Evolutionary conservation across 2,329 filamentous ascomycete genomes (phyloP).

Genomic region (Sarocladium brachiariae): DNA sequence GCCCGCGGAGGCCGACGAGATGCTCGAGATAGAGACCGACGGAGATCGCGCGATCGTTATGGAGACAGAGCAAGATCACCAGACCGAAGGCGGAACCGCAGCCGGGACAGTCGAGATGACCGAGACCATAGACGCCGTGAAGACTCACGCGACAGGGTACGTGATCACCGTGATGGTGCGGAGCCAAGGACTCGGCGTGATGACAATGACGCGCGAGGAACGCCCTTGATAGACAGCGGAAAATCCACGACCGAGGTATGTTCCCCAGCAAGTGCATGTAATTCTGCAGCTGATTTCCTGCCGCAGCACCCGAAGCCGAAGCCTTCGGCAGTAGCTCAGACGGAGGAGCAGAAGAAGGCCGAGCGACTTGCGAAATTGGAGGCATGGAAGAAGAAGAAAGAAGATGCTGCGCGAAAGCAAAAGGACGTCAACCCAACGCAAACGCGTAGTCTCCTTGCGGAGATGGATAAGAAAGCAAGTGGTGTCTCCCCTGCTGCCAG

Average conservation of each 20-base stretch:
- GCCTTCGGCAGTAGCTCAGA: constrained; percentile 40
- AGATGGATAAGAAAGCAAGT: constrained; percentile 65
- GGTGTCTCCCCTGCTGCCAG: constrained; percentile 34
- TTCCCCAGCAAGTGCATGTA: constrained; percentile 12
- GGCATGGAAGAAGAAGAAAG: constrained; percentile 88
- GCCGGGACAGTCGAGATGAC: constrained; percentile 58
- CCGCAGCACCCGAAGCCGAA: constrained; percentile 10
- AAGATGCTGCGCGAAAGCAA: constrained; percentile 66
- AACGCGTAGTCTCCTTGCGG: constrained; percentile 60
- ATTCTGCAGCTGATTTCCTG: neutral
- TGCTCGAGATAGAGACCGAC: constrained; percentile 47
- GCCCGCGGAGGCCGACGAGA: constrained; percentile 57
- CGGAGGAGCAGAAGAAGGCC: constrained; percentile 67
- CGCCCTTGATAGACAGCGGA: constrained; percentile 40
- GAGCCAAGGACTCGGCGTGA: constrained; percentile 59
- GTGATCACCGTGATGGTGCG: constrained; percentile 61
- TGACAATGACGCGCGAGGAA: constrained; percentile 50
- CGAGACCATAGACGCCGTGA: constrained; percentile 66
- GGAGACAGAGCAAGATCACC: constrained; percentile 52
- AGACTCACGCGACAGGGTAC: constrained; percentile 61
- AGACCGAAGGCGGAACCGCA: constrained; percentile 51
- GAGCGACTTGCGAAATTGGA: constrained; percentile 76
- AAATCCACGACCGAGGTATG: constrained; percentile 53
- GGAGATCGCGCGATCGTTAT: constrained; percentile 56
- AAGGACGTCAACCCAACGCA: constrained; percentile 60